A percentile compares a stretch with the other conserved stretches of the same genome.
Evolutionary conservation across 2,329 filamentous ascomycete species (phyloP).

Genomic region (Ampelomyces quisqualis): DNA sequence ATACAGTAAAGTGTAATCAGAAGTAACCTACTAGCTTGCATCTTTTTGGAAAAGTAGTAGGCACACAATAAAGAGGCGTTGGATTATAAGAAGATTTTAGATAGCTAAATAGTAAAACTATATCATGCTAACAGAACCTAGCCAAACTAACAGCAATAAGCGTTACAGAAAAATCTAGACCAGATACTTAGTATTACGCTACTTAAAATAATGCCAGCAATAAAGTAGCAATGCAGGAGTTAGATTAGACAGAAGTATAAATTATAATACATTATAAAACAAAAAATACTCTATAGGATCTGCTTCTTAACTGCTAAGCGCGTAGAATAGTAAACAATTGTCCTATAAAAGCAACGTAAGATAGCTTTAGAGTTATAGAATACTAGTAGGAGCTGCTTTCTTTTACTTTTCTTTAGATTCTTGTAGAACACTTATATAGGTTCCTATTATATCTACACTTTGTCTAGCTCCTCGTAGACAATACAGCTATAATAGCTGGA

Average conservation of each 20-base stretch:
- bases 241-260: not conserved
- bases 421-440: conserved; percentile 14
- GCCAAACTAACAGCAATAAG: not conserved
- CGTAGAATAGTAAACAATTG: conserved; percentile 10
- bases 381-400: conserved; percentile 2
- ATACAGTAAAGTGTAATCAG: not conserved
- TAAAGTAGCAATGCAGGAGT: not conserved
- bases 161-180: not conserved
- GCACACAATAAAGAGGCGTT: not conserved
- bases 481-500: conserved; percentile 9
- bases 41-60: not conserved
- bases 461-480: conserved; percentile 6
- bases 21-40: not conserved
- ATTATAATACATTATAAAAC: not conserved
- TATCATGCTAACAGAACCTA: too few relatives aligned
- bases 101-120: not conserved
- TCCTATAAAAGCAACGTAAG: conserved; percentile 9
- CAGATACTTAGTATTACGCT: not conserved
- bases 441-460: conserved; percentile 15
- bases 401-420: conserved; percentile 8
- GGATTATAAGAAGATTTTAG: not conserved
- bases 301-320: conserved; percentile 3
- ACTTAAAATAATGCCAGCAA: not conserved
- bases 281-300: conserved; percentile 1
- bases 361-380: conserved; percentile 5